Percentiles rank a stretch among this genome's conserved stretches.
Evolutionary conservation across 2,329 filamentous ascomycete species (phyloP).

Genomic region (Colletotrichum spinosum): DNA sequence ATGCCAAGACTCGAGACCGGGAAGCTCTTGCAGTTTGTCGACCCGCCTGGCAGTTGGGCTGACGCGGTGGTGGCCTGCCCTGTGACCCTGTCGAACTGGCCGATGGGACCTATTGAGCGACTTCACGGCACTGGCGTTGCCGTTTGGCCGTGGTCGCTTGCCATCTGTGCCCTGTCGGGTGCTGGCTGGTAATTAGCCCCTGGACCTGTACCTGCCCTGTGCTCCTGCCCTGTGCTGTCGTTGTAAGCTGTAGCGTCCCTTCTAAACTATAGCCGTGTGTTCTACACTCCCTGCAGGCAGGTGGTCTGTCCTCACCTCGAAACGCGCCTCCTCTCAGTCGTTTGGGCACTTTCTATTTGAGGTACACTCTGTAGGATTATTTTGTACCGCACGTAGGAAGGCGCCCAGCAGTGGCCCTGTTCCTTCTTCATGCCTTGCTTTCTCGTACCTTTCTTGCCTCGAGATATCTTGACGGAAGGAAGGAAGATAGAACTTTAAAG

Average conservation of each 20-base stretch:
- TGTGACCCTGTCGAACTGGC: slow-evolving; percentile 1
- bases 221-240: not conserved
- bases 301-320: not conserved
- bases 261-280: not conserved
- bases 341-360: too few species aligned
- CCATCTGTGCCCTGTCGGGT: not conserved
- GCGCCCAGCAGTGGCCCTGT: too few species aligned
- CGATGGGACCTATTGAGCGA: slow-evolving; percentile 2
- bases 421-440: too few species aligned
- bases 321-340: too few species aligned
- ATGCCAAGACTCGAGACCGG: slow-evolving; percentile 36
- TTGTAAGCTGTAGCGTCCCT: not conserved
- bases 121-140: slow-evolving; percentile 24
- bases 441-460: too few species aligned
- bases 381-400: too few species aligned
- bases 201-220: slow-evolving; percentile 1
- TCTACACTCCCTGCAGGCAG: not conserved
- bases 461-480: too few species aligned
- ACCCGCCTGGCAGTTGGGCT: slow-evolving; percentile 30
- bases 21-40: slow-evolving; percentile 34
- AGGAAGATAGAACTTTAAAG: too few species aligned
- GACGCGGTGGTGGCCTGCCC: slow-evolving; percentile 30
- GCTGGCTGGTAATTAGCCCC: not conserved
- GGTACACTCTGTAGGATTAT: too few species aligned
- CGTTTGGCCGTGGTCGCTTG: not conserved